Base-by-base conservation (phyloP, 2,329 filamentous ascomycete genomes). In the Myriosclerotinia curreyana region DNA sequence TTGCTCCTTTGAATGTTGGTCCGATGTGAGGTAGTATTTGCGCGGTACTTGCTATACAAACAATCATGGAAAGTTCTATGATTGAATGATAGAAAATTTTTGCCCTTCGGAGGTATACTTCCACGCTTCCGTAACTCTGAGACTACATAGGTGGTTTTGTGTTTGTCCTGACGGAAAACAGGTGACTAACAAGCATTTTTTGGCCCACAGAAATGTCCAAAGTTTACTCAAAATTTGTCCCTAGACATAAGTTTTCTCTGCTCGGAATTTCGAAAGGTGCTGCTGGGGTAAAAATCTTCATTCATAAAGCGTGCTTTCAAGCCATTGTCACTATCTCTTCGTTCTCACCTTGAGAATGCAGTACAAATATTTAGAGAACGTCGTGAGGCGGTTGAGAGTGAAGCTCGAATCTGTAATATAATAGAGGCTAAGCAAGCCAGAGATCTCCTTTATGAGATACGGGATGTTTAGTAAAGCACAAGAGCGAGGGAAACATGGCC, bases 21-120 rank as follows among this genome's bases (percentile, higher is more conserved):
- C 51, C 60, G 9, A 42, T 56, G 5, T 50, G 42, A 34, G 51
- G 42, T 1, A 38, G 60, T 20, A 22, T 62, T 40, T 42, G 51
- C 4, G 51, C 56, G 6, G 44, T 62, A 15, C 60, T 56, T 28
- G 25, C 22, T 1, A n/a, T 34, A 42, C 51, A 17, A 50, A 25
- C 17, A 50, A n/a, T 9, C 31, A 56, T 4, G 42, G 40, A 17
- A 62, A 55, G 2, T 62, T 62, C 6, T 49, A 40, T 31, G 50
- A 62, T 62, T 15, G n/a, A 20, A 56, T 62, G 3, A 22, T 62
- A 56, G 40, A 42, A 5, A 5, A 62, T 31, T 25, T 22, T 56
- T 56, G 60, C 60, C 38, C 60, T 22, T 7, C 40, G 56, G 60
- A 14, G 34, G 56, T 20, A 56, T 42, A 12, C 31, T 62, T 50